Conservation (phyloP, 2,329 filamentous ascomycete species). For the Sporothrix curviconia region DNA sequence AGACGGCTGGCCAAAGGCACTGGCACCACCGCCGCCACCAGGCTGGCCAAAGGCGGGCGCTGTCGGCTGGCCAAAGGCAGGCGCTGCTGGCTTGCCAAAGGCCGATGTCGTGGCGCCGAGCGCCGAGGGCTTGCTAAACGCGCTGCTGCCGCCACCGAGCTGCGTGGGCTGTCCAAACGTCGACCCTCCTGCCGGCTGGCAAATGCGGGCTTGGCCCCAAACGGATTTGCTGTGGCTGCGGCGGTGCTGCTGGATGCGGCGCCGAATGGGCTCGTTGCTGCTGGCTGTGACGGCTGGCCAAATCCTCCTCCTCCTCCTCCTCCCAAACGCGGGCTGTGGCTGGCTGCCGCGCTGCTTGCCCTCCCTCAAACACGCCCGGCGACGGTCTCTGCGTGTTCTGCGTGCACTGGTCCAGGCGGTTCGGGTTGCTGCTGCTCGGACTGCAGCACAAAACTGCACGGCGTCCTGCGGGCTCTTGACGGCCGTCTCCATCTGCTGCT, state of each 20-base stretch:
- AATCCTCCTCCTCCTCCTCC: slow-evolving; percentile 13
- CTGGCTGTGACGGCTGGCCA: slow-evolving; percentile 19
- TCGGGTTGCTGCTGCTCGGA: slow-evolving; percentile 66
- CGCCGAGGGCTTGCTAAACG: slow-evolving; percentile 33
- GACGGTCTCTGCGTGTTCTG: slow-evolving; percentile 36
- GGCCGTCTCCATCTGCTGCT: slow-evolving; percentile 66
- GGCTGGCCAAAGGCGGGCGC: slow-evolving; percentile 27
- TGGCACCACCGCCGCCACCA: slow-evolving; percentile 18
- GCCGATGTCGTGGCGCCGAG: neutral
- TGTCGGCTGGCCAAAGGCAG: neutral
- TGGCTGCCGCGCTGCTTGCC: slow-evolving; percentile 26
- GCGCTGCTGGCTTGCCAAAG: neutral
- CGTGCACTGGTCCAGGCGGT: slow-evolving; percentile 59
- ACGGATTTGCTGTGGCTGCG: neutral
- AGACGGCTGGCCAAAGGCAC: slow-evolving; percentile 33
- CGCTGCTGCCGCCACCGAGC: slow-evolving; percentile 16
- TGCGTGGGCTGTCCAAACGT: slow-evolving; percentile 35
- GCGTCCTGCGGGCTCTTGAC: slow-evolving; percentile 65
- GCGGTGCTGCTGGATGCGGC: neutral
- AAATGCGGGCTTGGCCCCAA: slow-evolving; percentile 23
- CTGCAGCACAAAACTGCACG: slow-evolving; percentile 59
- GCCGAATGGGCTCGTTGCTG: neutral
- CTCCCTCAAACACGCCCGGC: slow-evolving; percentile 39
- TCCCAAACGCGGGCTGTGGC: neutral
- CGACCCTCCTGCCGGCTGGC: slow-evolving; percentile 27